phyloP scores from a whole-genome alignment of 2,329 filamentous ascomycete genomes.

The Ploettnerulaceae sp. region DNA sequence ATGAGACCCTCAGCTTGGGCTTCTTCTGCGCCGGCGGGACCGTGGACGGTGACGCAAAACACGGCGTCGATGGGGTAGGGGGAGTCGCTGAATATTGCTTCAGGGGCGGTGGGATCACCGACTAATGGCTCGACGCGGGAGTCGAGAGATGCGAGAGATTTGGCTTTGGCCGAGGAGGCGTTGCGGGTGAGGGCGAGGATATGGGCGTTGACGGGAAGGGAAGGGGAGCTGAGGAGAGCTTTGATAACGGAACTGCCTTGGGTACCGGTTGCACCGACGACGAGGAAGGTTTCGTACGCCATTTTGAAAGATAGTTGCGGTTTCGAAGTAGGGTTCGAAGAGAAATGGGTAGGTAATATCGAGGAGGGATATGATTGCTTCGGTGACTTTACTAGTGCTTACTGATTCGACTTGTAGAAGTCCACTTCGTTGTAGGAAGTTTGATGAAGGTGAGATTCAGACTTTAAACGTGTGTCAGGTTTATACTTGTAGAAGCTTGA shows the following conservation, averaged over 20 bases:
- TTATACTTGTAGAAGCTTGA: slow-evolving; percentile 4
- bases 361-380: background rate
- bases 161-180: slow-evolving; percentile 44
- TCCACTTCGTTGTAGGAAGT: background rate
- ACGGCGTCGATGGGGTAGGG: slow-evolving; percentile 46
- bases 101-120: slow-evolving; percentile 46
- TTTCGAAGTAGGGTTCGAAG: slow-evolving; percentile 1
- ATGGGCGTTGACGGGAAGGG: slow-evolving; percentile 9
- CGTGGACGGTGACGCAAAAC: slow-evolving; percentile 43
- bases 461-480: background rate
- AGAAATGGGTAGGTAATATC: background rate
- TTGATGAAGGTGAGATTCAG: background rate
- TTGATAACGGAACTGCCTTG: slow-evolving; percentile 35
- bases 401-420: background rate
- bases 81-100: slow-evolving; percentile 43
- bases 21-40: slow-evolving; percentile 38
- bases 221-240: slow-evolving; percentile 35
- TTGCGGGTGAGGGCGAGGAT: slow-evolving; percentile 53
- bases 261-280: slow-evolving; percentile 35
- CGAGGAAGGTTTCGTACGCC: slow-evolving; percentile 34
- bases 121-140: slow-evolving; percentile 46
- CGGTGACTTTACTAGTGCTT: background rate
- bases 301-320: slow-evolving; percentile 16
- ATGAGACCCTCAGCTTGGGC: slow-evolving; percentile 54
- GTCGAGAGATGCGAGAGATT: slow-evolving; percentile 38